Evolutionary conservation across 768 basidiomycete species (phyloP), one percentile per base, ranked within the genome.

Genomic region (Lentinula raphanica): DNA sequence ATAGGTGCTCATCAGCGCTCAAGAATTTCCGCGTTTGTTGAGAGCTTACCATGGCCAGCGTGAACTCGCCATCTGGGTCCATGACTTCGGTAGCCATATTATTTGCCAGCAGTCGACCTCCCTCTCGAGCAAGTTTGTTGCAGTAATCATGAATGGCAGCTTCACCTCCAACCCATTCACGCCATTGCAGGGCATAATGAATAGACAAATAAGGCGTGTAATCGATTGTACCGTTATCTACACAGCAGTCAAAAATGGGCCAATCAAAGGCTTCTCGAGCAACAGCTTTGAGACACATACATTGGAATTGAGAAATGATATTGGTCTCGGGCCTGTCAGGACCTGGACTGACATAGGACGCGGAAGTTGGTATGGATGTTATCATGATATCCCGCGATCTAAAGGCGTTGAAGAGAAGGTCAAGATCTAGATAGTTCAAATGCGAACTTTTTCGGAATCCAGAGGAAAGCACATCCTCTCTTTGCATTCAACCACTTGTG

Each of bases 91-190:
- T 92, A 1, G 80, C 83, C 40, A 92, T 74, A 7, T 82, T 68
- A 58, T 82, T 72, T 1, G 85, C 83, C 8, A 92, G 72, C 5
- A 66, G 65, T 58, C 74, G 76, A 0, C 88, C 91, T 7, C 90
- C 92, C 40, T 78, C 67, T 2, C 88, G 60, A 3, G 90, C 92
- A 8, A 92, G 76, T 5, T 74, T 64, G 67, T 85, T 87, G 62
- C 84, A 89, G 67, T 93, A 92, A 9, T 72, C 71, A 61, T 80
- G 82, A 58, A 94, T 93, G 44, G 74, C 77, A 19, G 78, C 69
- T 68, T 94, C 92, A 5, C 92, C 91, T 1, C 92, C 92, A 2
- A 92, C 68, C 72, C 80, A 80, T 59, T 78, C 65, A 25, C 92
- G 81, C 72, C 93, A 94, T 31, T 85, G 79, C 3, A 92, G 66